A percentile compares a stretch with the other conserved stretches of the same genome.
Evolutionary conservation across 2,329 filamentous ascomycete species (phyloP).

Genomic region (Colletotrichum tamarilloi): DNA sequence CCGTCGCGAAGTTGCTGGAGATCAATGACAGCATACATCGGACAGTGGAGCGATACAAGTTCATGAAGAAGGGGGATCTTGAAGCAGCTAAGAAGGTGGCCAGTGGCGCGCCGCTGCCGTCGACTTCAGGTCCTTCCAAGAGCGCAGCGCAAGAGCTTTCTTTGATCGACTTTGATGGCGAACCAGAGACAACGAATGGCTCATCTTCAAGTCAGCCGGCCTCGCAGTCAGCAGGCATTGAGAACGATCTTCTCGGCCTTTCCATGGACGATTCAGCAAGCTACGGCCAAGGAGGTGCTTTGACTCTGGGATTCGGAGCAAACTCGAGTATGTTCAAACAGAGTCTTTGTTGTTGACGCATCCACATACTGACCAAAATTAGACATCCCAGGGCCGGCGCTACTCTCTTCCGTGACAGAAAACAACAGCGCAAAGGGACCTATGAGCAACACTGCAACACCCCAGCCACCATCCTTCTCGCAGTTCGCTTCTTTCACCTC

Average conservation of each 20-base stretch:
- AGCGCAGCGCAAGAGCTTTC: slow-evolving; percentile 81
- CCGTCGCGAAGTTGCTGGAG: slow-evolving; percentile 92
- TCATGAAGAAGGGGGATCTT: slow-evolving; percentile 94
- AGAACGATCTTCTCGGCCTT: slow-evolving; percentile 91
- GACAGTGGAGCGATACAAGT: slow-evolving; percentile 93
- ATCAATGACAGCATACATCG: slow-evolving; percentile 99
- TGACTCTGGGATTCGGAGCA: slow-evolving; percentile 82
- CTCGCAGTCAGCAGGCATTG: slow-evolving; percentile 73
- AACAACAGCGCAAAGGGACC: slow-evolving; percentile 65
- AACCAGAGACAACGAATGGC: slow-evolving; percentile 62
- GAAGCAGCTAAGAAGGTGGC: slow-evolving; percentile 86
- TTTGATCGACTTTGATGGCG: slow-evolving; percentile 88
- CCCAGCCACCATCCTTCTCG: slow-evolving; percentile 61
- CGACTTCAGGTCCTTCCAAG: slow-evolving; percentile 55
- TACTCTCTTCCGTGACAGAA: slow-evolving; percentile 73
- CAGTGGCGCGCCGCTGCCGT: slow-evolving; percentile 71
- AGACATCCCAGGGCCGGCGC: slow-evolving; percentile 74
- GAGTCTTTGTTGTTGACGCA: neutral
- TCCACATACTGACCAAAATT: slow-evolving; percentile 40
- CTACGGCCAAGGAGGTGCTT: slow-evolving; percentile 82
- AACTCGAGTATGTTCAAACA: slow-evolving; percentile 67
- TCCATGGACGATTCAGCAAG: slow-evolving; percentile 76
- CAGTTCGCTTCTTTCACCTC: slow-evolving; percentile 67
- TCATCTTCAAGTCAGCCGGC: slow-evolving; percentile 47
- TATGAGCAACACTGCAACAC: slow-evolving; percentile 41